A percentile compares a stretch with the other conserved stretches of the same genome.
Conservation (phyloP, 2,329 filamentous ascomycete species). For the Fusarium coffeatum region DNA sequence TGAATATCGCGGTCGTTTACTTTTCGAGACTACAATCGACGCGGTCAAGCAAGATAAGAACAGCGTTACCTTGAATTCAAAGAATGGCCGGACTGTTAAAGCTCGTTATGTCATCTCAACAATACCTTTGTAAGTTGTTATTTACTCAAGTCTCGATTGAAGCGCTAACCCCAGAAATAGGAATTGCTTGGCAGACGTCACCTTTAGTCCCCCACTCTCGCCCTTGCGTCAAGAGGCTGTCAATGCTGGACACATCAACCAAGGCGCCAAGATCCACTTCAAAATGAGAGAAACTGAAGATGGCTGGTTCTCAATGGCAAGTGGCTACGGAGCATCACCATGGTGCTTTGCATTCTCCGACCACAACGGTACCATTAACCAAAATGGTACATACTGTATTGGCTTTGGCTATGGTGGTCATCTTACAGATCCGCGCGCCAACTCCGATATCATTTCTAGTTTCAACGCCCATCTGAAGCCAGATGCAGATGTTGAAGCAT, state of each 20-base stretch:
- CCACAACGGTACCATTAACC: fast-evolving
- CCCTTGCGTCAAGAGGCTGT: not conserved
- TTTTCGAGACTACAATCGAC: not conserved
- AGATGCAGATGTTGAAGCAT: not conserved
- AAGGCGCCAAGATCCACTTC: not conserved
- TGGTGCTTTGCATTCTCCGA: not conserved
- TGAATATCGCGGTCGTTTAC: not conserved
- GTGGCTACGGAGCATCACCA: not conserved
- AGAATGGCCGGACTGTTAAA: not conserved
- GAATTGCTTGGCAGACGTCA: not conserved
- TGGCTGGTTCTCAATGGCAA: not conserved
- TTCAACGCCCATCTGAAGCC: not conserved
- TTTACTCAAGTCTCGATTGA: not conserved
- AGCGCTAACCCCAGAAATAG: too few species aligned
- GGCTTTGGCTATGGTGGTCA: not conserved
- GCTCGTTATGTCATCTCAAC: not conserved
- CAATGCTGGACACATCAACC: not conserved
- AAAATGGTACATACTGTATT: not conserved
- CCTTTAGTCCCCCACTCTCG: not conserved
- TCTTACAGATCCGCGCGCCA: fast-evolving
- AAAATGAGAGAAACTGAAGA: not conserved
- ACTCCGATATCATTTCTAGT: fast-evolving
- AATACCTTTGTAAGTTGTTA: not conserved
- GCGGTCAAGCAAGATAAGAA: not conserved
- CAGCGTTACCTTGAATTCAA: not conserved